Base-by-base conservation (phyloP, 1,284 basidiomycete genomes). In the Cronartium ribicola region DNA sequence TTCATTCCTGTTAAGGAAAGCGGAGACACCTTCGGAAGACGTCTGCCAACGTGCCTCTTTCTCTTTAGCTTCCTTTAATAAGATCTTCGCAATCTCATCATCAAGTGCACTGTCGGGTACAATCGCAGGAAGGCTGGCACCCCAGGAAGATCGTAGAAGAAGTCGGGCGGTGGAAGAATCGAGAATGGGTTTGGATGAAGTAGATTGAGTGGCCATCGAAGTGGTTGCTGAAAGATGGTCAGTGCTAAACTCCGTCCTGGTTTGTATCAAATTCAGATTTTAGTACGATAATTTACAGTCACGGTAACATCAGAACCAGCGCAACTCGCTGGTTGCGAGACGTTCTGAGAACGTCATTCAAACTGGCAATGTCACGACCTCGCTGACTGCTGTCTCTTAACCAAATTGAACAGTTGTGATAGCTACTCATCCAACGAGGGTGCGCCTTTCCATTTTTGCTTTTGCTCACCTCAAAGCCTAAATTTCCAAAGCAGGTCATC, bases 11-110 rank as follows among this genome's bases (percentile, higher is more conserved):
- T 51, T 10, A 7, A 51, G 48, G 48, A 51, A 51, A 13, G 48
- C 17, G 17, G 48, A 51, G 4, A 51, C 17, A 5, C 48, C 48
- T 7, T 17, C 22, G 17, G 48, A 51, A 51, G 48, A 13, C 11
- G 48, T 51, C 17, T 51, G 17, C 48, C 48, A 51, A 17, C 11
- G 48, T 7, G 48, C 17, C 22, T 51, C 48, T 51, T 51, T 51
- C 22, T 51, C 48, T 51, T 51, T 51, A 51, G 48, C 48, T 51
- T 51, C 48, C 48, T 51, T 51, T 13, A 51, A 51, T 20, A 51
- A 51, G 17, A 51, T 51, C 48, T 51, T 51, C 6, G 48, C 48
- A 17, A 51, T 51, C 48, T 51, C 48, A 51, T 51, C 48, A 13
- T 51, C 48, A 7, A 51, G 48, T 51, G 48, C 17, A 20, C 22